A percentile compares a stretch with the other conserved stretches of the same genome.
Conservation (phyloP, 1,284 basidiomycete species). For the Trichosporon asahii region DNA sequence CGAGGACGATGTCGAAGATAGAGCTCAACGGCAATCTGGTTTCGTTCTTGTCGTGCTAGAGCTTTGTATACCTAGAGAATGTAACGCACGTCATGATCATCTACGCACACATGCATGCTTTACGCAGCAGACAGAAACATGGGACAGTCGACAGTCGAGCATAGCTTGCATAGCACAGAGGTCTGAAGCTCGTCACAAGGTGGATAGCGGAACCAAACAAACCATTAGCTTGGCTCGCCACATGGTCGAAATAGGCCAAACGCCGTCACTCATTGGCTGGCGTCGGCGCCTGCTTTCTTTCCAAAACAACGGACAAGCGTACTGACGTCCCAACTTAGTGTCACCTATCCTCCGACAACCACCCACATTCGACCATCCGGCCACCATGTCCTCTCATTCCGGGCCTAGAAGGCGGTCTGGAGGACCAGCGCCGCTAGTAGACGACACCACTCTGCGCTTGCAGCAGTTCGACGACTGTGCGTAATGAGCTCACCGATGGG, state of each 20-base stretch:
- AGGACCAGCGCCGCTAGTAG: neutral
- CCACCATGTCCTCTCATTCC: slow-evolving; percentile 5
- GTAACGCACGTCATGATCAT: slow-evolving; percentile 6
- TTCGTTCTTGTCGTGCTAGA: neutral
- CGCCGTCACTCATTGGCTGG: slow-evolving; percentile 7
- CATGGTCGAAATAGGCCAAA: neutral
- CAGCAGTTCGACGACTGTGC: slow-evolving; percentile 19
- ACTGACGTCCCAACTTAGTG: neutral
- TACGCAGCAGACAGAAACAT: neutral
- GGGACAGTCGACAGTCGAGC: neutral
- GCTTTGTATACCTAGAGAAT: slow-evolving; percentile 10
- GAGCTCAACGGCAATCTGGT: neutral
- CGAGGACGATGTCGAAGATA: neutral
- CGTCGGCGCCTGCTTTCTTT: slow-evolving; percentile 9
- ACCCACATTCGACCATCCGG: neutral
- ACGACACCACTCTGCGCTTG: slow-evolving; percentile 2
- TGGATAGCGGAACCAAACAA: slow-evolving; percentile 6
- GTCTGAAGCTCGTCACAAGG: no score
- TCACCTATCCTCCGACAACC: neutral
- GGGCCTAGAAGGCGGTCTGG: slow-evolving; percentile 2
- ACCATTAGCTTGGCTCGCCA: neutral
- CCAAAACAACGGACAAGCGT: neutral
- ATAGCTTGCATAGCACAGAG: no score
- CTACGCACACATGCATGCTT: neutral
- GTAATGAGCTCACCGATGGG: neutral